Evolutionary conservation across 1,284 basidiomycete genomes (phyloP).

Genomic region (Moesziomyces aphidis): DNA sequence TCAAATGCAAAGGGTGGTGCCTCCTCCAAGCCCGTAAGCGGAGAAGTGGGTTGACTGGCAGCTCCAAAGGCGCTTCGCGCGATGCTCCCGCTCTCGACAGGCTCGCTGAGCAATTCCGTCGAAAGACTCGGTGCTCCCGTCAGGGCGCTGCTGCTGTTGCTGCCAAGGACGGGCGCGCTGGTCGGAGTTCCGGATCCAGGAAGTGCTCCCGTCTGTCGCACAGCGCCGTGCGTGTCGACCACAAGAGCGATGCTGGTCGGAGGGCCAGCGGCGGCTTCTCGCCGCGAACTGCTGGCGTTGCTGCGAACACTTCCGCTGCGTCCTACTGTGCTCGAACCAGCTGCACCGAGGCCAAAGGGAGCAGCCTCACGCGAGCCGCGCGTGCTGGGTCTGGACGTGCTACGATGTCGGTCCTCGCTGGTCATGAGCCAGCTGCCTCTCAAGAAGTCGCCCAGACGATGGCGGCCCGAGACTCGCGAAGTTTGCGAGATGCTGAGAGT

Average conservation of each 20-base stretch:
- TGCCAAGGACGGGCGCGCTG: conserved; percentile 44
- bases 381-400: conserved; percentile 35
- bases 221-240: conserved; percentile 37
- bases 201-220: conserved; percentile 26
- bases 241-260: conserved; percentile 13
- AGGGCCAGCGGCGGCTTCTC: neutral
- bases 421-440: conserved; percentile 40
- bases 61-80: conserved; percentile 28
- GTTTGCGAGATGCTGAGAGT: conserved; percentile 44
- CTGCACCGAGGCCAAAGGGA: conserved; percentile 7
- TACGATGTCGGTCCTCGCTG: conserved; percentile 29
- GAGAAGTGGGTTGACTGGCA: conserved; percentile 43
- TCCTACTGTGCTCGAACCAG: conserved; percentile 5
- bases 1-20: conserved; percentile 23
- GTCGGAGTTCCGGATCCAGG: conserved; percentile 29
- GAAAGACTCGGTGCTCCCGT: conserved; percentile 27
- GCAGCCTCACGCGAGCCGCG: conserved; percentile 33
- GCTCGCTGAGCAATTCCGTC: conserved; percentile 24
- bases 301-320: conserved; percentile 33
- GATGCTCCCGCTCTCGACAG: conserved; percentile 20
- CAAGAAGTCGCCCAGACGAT: conserved; percentile 47
- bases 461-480: conserved; percentile 40
- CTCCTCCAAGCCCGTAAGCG: conserved; percentile 14
- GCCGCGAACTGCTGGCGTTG: conserved; percentile 16
- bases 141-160: conserved; percentile 16